phyloP scores from a whole-genome alignment of 805 yeast species.

The Scheffersomyces stipitis region DNA sequence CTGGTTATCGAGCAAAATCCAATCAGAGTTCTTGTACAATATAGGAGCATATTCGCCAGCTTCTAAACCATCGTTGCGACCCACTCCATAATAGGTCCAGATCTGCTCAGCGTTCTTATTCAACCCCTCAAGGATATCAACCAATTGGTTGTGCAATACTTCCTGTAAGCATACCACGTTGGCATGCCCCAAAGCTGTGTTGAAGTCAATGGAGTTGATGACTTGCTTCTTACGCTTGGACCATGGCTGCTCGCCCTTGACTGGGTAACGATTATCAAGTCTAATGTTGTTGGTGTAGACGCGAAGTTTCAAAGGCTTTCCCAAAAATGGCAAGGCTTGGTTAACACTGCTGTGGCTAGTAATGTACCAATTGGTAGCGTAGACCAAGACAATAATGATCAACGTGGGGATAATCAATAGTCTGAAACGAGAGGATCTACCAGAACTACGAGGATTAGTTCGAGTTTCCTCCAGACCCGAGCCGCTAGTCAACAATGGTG shows the following conservation, averaged over 20 bases:
- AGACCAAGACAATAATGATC: neutral
- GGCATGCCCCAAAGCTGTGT: conserved; percentile 25
- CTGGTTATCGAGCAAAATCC: conserved; percentile 27
- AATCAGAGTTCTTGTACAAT: conserved; percentile 29
- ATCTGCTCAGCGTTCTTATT: conserved; percentile 24
- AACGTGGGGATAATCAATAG: neutral
- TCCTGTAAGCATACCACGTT: conserved; percentile 44
- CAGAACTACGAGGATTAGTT: no score
- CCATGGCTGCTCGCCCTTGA: conserved; percentile 48
- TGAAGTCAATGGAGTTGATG: conserved; percentile 39
- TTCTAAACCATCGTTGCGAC: conserved; percentile 30
- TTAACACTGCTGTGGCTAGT: no score
- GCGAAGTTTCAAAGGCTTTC: conserved; percentile 11
- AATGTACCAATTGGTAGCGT: neutral
- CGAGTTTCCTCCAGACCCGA: no score
- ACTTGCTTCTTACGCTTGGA: conserved; percentile 36
- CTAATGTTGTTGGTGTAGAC: conserved; percentile 48
- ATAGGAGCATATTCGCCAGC: conserved; percentile 40
- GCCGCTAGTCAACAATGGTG: neutral
- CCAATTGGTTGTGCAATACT: conserved; percentile 34
- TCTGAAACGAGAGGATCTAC: no score
- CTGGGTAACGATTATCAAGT: conserved; percentile 36
- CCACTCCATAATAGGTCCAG: conserved; percentile 42
- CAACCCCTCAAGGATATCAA: conserved; percentile 27
- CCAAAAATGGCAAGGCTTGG: no score